These are phyloP conservation scores for Fragilaria crotonensis DNA, from an alignment of 108 stramenopile species.

Conservation along the genomic window DNA sequence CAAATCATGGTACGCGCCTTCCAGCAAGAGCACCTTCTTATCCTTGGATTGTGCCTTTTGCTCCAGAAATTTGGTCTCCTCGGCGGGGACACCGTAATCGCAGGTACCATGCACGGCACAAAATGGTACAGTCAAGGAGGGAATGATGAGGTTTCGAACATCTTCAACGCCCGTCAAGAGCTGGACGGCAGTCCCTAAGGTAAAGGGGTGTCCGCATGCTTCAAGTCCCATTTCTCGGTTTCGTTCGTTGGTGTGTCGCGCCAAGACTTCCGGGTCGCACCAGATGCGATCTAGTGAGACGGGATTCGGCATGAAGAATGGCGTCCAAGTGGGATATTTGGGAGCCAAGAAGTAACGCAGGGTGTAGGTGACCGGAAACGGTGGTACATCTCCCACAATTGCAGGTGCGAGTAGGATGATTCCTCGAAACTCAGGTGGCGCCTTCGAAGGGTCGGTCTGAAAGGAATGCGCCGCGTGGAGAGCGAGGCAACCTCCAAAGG, in stretches of 20 bases:
- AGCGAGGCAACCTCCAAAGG: constrained; percentile 36
- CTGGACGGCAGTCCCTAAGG: constrained; percentile 41
- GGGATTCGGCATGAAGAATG: constrained; percentile 59
- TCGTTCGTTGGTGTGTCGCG: constrained; percentile 1
- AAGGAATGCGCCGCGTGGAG: constrained; percentile 23
- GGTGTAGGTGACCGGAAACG: constrained; percentile 21
- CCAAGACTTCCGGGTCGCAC: constrained; percentile 17
- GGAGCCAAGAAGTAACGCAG: constrained; percentile 40
- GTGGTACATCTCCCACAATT: constrained; percentile 43
- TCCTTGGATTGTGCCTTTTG: constrained; percentile 14
- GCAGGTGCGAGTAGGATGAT: constrained; percentile 32
- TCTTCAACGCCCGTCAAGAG: constrained; percentile 31
- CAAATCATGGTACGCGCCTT: constrained; percentile 34
- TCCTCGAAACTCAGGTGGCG: constrained; percentile 24
- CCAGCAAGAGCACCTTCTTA: constrained; percentile 19
- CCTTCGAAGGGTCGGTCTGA: constrained; percentile 31
- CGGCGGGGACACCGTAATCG: constrained; percentile 41
- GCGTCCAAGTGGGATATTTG: constrained; percentile 29
- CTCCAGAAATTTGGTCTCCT: constrained; percentile 34
- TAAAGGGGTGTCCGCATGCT: constrained; percentile 25
- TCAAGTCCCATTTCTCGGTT: constrained; percentile 18
- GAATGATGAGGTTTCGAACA: constrained; percentile 25
- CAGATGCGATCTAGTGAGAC: constrained; percentile 42
- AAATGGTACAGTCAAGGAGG: constrained; percentile 31
- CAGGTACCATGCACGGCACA: constrained; percentile 38